Evolutionary conservation across 345 rosid genomes (phyloP).

Genomic region (Citrus reticulata): DNA sequence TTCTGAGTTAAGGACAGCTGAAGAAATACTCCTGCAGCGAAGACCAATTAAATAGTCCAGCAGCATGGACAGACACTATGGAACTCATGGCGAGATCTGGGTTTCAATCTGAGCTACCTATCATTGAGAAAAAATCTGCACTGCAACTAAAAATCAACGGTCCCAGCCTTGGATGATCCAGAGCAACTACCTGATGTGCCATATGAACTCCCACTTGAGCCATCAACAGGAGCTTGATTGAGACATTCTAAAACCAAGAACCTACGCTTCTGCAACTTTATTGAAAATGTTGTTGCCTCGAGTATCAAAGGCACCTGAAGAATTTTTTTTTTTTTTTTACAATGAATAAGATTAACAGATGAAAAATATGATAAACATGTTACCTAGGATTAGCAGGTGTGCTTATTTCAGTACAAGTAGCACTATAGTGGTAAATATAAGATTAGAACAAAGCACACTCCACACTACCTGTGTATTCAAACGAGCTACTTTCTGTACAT

Average conservation of each 20-base stretch:
- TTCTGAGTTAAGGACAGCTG: background rate
- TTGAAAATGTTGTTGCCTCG: constrained; percentile 81
- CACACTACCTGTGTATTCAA: constrained; percentile 72
- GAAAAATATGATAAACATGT: background rate
- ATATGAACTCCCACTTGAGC: constrained; percentile 82
- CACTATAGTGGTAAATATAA: background rate
- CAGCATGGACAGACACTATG: background rate
- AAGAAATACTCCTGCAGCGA: background rate
- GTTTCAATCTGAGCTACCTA: background rate
- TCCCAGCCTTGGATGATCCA: constrained; percentile 54
- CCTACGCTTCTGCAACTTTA: constrained; percentile 79
- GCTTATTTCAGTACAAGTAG: background rate
- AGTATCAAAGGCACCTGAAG: constrained; percentile 75
- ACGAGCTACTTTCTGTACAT: constrained; percentile 75
- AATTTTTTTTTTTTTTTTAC: background rate
- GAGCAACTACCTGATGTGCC: constrained; percentile 66
- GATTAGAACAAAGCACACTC: background rate
- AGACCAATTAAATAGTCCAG: background rate
- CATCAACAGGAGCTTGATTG: constrained; percentile 95
- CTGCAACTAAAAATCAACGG: constrained; percentile 59
- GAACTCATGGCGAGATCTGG: background rate
- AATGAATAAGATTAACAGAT: background rate
- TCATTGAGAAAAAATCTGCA: constrained; percentile 4
- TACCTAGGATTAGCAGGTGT: background rate
- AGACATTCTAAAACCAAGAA: constrained; percentile 74